Conservation (phyloP, 306 rosid genomes). For the Citrullus colocynthis region DNA sequence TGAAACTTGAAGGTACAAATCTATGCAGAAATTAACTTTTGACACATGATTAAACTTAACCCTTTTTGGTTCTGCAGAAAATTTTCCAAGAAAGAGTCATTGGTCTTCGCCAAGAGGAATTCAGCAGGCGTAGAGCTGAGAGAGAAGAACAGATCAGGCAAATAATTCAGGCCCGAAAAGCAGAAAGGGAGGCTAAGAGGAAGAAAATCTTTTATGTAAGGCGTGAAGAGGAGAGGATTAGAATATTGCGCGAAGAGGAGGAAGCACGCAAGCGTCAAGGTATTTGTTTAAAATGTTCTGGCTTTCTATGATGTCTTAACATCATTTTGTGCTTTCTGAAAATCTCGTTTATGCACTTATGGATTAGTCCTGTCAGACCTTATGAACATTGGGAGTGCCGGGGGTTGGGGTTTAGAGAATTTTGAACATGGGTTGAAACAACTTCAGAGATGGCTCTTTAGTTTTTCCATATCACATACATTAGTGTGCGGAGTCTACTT, state of each 20-base stretch:
- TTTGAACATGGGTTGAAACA: too few relatives aligned
- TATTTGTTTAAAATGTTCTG: constrained; percentile 4
- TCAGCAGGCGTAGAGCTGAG: constrained; percentile 48
- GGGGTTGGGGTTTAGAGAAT: too few relatives aligned
- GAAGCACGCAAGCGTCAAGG: constrained; percentile 79
- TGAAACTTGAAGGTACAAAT: background rate
- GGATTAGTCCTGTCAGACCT: background rate
- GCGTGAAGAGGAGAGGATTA: constrained; percentile 65
- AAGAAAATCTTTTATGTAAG: constrained; percentile 64
- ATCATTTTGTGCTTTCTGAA: background rate
- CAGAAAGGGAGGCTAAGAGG: constrained; percentile 58
- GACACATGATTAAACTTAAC: background rate
- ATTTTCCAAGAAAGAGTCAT: constrained; percentile 53
- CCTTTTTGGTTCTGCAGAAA: constrained; percentile 24
- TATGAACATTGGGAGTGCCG: background rate
- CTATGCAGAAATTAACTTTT: background rate
- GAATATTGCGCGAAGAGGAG: constrained; percentile 60
- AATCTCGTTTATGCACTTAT: background rate
- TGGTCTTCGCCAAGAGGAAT: constrained; percentile 53
- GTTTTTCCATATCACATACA: too few relatives aligned
- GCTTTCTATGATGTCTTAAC: background rate
- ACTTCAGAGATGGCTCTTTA: too few relatives aligned
- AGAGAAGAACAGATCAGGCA: constrained; percentile 55
- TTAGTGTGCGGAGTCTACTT: too few relatives aligned
- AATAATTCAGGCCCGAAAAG: constrained; percentile 49